Evolutionary conservation across 768 basidiomycete species (phyloP), one percentile per base, ranked within the genome.

Genomic region (Collybiopsis confluens): DNA sequence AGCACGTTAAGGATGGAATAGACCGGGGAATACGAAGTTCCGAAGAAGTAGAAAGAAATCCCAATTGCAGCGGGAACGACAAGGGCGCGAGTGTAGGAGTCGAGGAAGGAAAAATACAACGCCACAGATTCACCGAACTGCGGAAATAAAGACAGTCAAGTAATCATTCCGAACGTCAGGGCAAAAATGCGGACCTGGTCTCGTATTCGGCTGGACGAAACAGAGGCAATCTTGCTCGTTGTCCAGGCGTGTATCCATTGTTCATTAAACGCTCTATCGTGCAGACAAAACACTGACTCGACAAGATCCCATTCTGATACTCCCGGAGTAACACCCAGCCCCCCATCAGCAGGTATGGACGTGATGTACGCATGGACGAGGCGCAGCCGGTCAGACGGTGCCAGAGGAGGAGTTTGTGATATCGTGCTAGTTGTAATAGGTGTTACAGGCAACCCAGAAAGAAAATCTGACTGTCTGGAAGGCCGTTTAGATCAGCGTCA

Each of bases 51-150:
- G 65, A 84, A 86, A 18, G 80, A 46, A 44, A 83, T 61, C 1
- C 94, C 93, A 37, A 92, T 71, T 15, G 70, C 64, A 2, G 93
- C 83, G 2, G 94, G 90, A 59, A 92, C 81, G 21, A 86, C 61
- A 41, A 98, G 83, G 30, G 86, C 83, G 41, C 80, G 79, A 0
- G 94, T 88, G 71, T 98, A 98, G 41, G 84, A 82, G 5, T 83
- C 80, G 16, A 98, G 78, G 73, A 96, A 97, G 45, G 82, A 80
- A 69, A 95, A 98, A 71, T 99, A 95, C 33, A 92, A 78, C 1
- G 92, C 90, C 15, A 93, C 71, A 1, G 83, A 77, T 63, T 90
- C 90, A 10, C 93, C 93, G 59, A 91, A 92, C 80, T 84, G 56
- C 20, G 45, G 10, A 23, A 48, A 21, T 13, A 26, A 16, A 36